Conservation (phyloP, 768 basidiomycete species). For the Pleurotus cornucopiae region DNA sequence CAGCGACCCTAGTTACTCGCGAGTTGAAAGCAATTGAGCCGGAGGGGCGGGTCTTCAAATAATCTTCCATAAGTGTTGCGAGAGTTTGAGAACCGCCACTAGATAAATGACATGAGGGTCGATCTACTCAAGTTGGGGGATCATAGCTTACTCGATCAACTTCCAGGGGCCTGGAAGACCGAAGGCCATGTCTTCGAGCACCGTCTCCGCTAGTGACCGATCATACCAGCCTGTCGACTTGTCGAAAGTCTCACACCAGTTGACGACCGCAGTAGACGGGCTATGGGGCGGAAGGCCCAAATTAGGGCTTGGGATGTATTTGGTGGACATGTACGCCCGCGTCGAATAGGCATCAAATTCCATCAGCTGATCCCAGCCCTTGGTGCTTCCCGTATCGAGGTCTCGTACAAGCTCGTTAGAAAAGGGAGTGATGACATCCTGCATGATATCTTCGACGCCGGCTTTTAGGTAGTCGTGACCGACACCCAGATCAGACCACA, state of each 20-base stretch:
- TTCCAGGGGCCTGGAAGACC: conserved; percentile 13
- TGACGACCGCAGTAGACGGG: conserved; percentile 18
- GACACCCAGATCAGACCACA: not conserved
- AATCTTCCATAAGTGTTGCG: conserved; percentile 18
- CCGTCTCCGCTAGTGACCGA: conserved; percentile 26
- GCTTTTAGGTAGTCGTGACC: conserved; percentile 4
- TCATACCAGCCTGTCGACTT: conserved; percentile 28
- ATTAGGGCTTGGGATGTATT: conserved; percentile 14
- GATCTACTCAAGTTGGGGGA: not conserved
- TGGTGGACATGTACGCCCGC: conserved; percentile 16
- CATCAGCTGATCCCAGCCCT: conserved; percentile 23
- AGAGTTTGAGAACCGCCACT: conserved; percentile 18
- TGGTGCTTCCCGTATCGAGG: conserved; percentile 7
- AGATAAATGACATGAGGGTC: not conserved
- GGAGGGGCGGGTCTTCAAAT: conserved; percentile 5
- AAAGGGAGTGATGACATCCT: conserved; percentile 19
- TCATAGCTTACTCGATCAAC: conserved; percentile 20
- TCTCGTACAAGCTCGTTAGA: conserved; percentile 18
- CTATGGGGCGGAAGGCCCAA: conserved; percentile 13
- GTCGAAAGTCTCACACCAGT: conserved; percentile 31
- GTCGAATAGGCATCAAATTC: conserved; percentile 24
- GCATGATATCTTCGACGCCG: conserved; percentile 6
- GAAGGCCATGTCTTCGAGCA: conserved; percentile 27
- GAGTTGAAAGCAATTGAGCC: conserved; percentile 3
- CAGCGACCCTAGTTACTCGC: conserved; percentile 8